Conservation (phyloP, 352 stramenopile genomes). For the Lagenidium giganteum region DNA sequence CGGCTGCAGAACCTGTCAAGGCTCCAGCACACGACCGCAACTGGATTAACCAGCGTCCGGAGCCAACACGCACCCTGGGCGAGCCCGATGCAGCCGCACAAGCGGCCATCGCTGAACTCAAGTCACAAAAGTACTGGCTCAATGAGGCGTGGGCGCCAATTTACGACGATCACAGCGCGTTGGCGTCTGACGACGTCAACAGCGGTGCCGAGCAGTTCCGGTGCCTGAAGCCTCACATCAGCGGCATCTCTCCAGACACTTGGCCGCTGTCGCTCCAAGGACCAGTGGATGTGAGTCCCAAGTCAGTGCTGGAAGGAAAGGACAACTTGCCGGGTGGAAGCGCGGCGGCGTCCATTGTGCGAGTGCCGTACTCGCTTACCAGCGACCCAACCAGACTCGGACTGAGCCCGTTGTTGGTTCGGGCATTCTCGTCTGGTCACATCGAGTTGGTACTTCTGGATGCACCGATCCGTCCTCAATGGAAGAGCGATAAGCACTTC, state of each 20-base stretch:
- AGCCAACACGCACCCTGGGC: neutral
- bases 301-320: slow-evolving; percentile 56
- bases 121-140: slow-evolving; percentile 84
- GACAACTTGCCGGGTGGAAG: slow-evolving; percentile 32
- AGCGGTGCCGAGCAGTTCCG: slow-evolving; percentile 22
- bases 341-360: slow-evolving; percentile 42
- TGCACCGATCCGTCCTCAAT: slow-evolving; percentile 48
- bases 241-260: slow-evolving; percentile 63
- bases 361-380: slow-evolving; percentile 34
- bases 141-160: slow-evolving; percentile 51
- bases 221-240: slow-evolving; percentile 54
- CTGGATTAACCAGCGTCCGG: neutral
- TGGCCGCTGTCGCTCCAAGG: slow-evolving; percentile 76
- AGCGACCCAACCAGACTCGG: slow-evolving; percentile 25
- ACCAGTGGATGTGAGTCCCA: slow-evolving; percentile 44
- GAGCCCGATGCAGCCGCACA: too few relatives aligned
- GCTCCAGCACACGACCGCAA: neutral
- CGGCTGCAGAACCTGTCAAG: slow-evolving; percentile 3
- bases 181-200: slow-evolving; percentile 5
- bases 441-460: slow-evolving; percentile 73
- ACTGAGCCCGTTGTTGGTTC: slow-evolving; percentile 52
- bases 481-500: slow-evolving; percentile 28
- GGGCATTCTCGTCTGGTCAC: slow-evolving; percentile 68
- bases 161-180: too few relatives aligned
- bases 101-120: slow-evolving; percentile 43